Conservation (phyloP, 75 land plant genomes). For the Selaginella tamariscina region DNA sequence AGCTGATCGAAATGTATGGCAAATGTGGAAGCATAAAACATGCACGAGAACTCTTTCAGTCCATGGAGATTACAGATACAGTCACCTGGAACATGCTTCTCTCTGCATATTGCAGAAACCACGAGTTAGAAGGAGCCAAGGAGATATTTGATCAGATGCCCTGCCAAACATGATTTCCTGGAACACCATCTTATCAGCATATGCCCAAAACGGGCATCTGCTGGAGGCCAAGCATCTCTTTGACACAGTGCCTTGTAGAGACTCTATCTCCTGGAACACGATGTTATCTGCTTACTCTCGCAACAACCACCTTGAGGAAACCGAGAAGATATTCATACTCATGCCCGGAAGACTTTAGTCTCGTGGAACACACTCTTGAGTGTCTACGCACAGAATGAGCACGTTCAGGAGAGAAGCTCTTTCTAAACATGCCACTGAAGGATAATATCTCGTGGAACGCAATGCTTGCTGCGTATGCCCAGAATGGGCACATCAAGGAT, state of each 20-base stretch:
- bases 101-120: not conserved
- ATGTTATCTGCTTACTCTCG: not conserved
- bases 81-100: not conserved
- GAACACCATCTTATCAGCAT: too few relatives aligned
- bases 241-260: not conserved
- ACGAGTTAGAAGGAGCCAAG: not conserved
- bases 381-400: not conserved
- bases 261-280: not conserved
- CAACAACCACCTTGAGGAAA: not conserved
- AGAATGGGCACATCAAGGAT: not conserved
- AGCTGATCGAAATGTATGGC: not conserved
- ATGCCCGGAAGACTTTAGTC: not conserved
- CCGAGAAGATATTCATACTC: not conserved
- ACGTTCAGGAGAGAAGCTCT: not conserved
- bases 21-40: constrained; percentile 1
- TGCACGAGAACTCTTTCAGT: not conserved
- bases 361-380: not conserved
- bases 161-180: too few relatives aligned
- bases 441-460: not conserved
- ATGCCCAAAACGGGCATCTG: not conserved
- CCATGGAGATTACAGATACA: not conserved
- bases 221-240: not conserved
- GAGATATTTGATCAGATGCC: not conserved
- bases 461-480: not conserved
- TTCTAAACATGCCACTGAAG: not conserved